phyloP scores from a whole-genome alignment of 805 yeast species.

The Ogataea trehalophila region DNA sequence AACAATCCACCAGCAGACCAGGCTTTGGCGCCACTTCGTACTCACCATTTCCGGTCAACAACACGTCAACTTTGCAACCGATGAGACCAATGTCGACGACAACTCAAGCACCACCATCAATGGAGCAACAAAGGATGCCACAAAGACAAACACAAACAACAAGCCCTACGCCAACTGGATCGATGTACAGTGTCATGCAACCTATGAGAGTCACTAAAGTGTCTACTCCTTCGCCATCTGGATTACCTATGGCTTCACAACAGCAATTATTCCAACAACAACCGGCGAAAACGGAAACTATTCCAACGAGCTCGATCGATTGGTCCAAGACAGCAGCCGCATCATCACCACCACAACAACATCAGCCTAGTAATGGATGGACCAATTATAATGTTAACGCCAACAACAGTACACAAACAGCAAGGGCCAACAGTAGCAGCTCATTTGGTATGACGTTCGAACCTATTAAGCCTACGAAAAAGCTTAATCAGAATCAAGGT shows the following conservation, averaged over 20 bases:
- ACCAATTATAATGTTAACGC: background rate
- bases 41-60: background rate
- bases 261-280: background rate
- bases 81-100: background rate
- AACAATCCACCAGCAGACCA: background rate
- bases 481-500: conserved; percentile 1
- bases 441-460: conserved; percentile 6
- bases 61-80: background rate
- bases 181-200: conserved; percentile 16
- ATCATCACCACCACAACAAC: background rate
- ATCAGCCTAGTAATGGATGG: background rate
- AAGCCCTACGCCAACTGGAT: background rate
- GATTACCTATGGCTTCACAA: conserved; percentile 2
- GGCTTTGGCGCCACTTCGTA: background rate
- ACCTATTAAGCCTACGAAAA: conserved; percentile 23
- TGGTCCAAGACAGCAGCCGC: background rate
- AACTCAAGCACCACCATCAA: too few relatives aligned
- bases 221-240: conserved; percentile 7
- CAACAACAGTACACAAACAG: background rate
- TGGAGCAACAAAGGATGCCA: too few relatives aligned
- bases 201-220: conserved; percentile 18
- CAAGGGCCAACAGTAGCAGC: background rate
- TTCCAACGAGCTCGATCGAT: background rate
- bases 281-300: background rate
- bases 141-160: background rate